Conservation (phyloP, 148 eudicot genomes). For the Chenopodium formosanum region DNA sequence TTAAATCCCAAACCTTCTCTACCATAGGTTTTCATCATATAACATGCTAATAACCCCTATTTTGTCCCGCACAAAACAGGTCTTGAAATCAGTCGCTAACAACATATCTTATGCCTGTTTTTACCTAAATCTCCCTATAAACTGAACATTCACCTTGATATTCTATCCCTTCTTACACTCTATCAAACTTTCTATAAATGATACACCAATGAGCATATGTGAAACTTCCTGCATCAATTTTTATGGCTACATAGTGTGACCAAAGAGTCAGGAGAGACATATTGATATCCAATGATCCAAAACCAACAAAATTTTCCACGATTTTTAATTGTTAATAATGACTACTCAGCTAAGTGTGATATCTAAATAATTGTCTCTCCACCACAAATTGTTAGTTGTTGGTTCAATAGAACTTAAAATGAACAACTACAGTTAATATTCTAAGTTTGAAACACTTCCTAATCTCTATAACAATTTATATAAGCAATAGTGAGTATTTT, state of each 20-base stretch:
- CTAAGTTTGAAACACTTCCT: neutral
- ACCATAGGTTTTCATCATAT: neutral
- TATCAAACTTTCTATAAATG: neutral
- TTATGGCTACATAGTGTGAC: neutral
- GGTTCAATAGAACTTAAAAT: neutral
- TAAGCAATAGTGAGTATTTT: neutral
- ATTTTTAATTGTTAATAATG: neutral
- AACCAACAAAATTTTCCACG: neutral
- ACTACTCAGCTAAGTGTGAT: neutral
- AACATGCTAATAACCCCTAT: neutral
- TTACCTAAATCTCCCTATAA: neutral
- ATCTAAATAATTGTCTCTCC: neutral
- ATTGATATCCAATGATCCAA: neutral
- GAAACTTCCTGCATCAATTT: neutral
- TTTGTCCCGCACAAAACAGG: neutral
- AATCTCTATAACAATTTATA: neutral
- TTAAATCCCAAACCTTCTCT: neutral
- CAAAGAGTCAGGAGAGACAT: neutral
- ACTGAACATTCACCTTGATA: neutral
- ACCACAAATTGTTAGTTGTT: neutral
- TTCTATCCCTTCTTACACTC: neutral
- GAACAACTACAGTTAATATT: neutral
- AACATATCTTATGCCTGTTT: neutral
- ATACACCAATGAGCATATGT: neutral
- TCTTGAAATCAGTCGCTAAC: neutral